Base-by-base conservation (phyloP, 805 yeast species). In the Metschnikowia vanudenii region DNA sequence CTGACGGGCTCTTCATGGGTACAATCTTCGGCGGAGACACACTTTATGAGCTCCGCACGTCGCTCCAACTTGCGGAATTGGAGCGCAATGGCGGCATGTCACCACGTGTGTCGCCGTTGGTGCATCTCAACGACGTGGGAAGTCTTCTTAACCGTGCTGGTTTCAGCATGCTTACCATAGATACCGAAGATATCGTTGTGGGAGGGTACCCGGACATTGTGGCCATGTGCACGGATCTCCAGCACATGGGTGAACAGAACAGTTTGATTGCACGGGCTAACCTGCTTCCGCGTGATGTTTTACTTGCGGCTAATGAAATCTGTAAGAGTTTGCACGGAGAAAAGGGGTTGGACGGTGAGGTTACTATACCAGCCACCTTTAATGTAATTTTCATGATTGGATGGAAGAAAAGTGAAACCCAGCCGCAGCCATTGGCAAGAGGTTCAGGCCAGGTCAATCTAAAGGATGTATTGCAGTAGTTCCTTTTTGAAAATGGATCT, bases 11-110 rank as follows among this genome's bases (percentile, higher is more conserved):
- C 58, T 85, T 88, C 54, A 75, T 88, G 74, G 95, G 87, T 1
- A 78, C 89, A 18, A 77, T 88, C 75, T 78, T 86, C 54, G 94
- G 92, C 17, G 92, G 91, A 10, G 96, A 88, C 59, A 84, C 95
- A 1, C 64, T 88, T n/a, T 88, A 81, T 58, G 96, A 88, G 62
- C 72, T 88, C 49, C 74, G 96, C 40, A 85, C 96, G 0, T 73
- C 90, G 2, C 68, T 88, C 37, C 96, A 88, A 63, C 67, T 88
- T 46, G 95, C 96, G 0, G 96, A 88, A 58, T 68, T 82, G 67
- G 96, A 88, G 59, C 72, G 95, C 41, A 70, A 65, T 38, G 94
- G 95, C 9, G 90, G 96, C 2, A 74, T 88, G 49, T 78, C 92
- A 1, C 94, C 96, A 1, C 69, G 96, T 32, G 78, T 88, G 4